Conservation (phyloP, 257 asterid species). For the Cordia subcordata region DNA sequence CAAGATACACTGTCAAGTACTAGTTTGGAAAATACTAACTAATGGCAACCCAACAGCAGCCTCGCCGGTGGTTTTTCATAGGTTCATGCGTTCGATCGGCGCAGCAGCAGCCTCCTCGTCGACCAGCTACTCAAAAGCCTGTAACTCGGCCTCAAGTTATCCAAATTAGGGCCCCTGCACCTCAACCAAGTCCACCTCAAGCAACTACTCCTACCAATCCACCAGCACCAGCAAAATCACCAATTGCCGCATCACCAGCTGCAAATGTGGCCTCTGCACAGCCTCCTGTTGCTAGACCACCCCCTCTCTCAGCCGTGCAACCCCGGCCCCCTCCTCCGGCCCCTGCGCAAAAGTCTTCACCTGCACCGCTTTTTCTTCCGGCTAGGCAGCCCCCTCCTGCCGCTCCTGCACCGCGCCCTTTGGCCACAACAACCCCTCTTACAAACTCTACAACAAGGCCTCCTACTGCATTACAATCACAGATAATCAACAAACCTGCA, state of each 20-base stretch:
- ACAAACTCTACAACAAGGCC: neutral
- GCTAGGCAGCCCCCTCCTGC: neutral
- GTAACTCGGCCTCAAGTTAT: too few relatives aligned
- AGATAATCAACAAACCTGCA: neutral
- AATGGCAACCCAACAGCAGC: too few relatives aligned
- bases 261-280: constrained; percentile 4
- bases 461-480: constrained; percentile 1
- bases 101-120: too few relatives aligned
- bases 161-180: too few relatives aligned
- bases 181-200: constrained; percentile 2
- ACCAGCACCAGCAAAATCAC: constrained; percentile 6
- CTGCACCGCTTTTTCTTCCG: neutral
- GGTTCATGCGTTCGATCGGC: too few relatives aligned
- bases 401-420: constrained; percentile 7
- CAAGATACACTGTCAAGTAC: too few relatives aligned
- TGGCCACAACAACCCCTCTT: neutral
- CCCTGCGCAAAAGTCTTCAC: constrained; percentile 14
- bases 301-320: constrained; percentile 2
- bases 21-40: too few relatives aligned
- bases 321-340: constrained; percentile 1
- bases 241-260: neutral
- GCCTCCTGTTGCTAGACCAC: neutral
- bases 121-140: too few relatives aligned
- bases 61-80: too few relatives aligned
- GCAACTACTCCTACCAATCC: neutral